A percentile compares a stretch with the other conserved stretches of the same genome.
phyloP scores from a whole-genome alignment of 176 grass and related monocot species.

The Poa pratensis region DNA sequence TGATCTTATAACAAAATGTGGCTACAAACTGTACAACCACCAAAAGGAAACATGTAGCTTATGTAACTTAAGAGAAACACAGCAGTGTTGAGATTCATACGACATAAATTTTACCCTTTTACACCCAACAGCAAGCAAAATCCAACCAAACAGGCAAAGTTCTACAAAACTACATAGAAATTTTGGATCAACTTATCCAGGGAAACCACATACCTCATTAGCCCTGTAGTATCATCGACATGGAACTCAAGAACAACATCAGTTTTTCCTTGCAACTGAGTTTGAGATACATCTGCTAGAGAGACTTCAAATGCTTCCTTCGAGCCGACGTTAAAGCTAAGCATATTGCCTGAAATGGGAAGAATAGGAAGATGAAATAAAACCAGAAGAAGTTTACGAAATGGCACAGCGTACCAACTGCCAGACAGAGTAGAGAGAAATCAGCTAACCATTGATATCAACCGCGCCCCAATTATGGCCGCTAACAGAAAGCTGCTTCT shows the following conservation, averaged over 20 bases:
- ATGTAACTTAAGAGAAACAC: background rate
- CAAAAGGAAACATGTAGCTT: background rate
- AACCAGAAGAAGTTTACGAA: conserved; percentile 19
- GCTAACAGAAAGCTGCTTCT: conserved; percentile 86
- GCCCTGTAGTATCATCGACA: conserved; percentile 95
- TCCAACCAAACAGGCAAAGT: conserved; percentile 17
- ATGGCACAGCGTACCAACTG: background rate
- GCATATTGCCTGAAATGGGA: conserved; percentile 70
- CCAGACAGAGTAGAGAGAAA: conserved; percentile 23
- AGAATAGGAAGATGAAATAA: conserved; percentile 21
- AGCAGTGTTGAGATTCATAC: conserved; percentile 3
- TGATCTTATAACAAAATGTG: background rate
- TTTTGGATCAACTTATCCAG: conserved; percentile 27
- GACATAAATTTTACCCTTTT: background rate
- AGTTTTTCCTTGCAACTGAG: conserved; percentile 95
- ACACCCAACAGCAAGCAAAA: conserved; percentile 21
- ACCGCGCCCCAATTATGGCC: conserved; percentile 89
- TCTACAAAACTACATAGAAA: conserved; percentile 20
- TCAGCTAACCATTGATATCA: conserved; percentile 77
- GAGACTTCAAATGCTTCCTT: conserved; percentile 96
- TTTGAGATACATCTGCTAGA: conserved; percentile 91
- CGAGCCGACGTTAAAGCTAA: conserved; percentile 83
- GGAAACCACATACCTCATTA: conserved; percentile 64
- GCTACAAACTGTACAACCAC: background rate
- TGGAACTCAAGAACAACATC: conserved; percentile 94